Base-by-base conservation (phyloP, 169 alveolate species). In the Neospora caninum region DNA sequence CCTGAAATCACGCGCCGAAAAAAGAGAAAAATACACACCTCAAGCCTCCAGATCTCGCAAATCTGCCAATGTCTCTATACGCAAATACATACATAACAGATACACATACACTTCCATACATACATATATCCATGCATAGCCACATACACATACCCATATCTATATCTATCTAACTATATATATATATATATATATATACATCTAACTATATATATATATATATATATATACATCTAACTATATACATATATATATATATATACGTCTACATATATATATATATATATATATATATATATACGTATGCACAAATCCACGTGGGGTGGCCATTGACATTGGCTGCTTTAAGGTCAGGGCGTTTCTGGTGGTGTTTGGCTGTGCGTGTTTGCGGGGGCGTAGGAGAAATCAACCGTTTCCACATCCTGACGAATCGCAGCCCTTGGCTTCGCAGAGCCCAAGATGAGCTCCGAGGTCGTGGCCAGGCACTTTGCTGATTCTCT, bases 1-100 rank as follows among this genome's bases (percentile, higher is more conserved):
- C 45, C 86, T 78, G 86, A 64, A 64, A 20, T n/a, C n/a, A n/a
- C n/a, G n/a, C n/a, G n/a, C n/a, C n/a, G n/a, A 64, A 73, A 73
- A 2, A 36, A 73, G 31, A 73, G 43, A 73, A 34, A 31, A 22
- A 13, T 22, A 73, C 16, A 22, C 38, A 22, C 18, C 16, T 18
- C 43, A 43, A 10, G n/a, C 25, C 16, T 73, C 25, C 84, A 18
- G 7, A 10, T 36, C 80, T 29, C 18, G 13, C 80, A 69, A 29
- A n/a, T 10, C 31, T 25, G 2, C 80, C 31, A 29, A 69, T 7
- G 18, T 69, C 41, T 69, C 36, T 69, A 20, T 9, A 69, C 80
- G 80, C 4, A 10, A 4, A 69, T 25, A 69, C 80, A 25, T 69
- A 69, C 18, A 69, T 20, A 58, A 69, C 36, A 69, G 10, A 69